Evolutionary conservation across 495 filamentous ascomycete species (phyloP).

Genomic region (Recurvomyces mirabilis): DNA sequence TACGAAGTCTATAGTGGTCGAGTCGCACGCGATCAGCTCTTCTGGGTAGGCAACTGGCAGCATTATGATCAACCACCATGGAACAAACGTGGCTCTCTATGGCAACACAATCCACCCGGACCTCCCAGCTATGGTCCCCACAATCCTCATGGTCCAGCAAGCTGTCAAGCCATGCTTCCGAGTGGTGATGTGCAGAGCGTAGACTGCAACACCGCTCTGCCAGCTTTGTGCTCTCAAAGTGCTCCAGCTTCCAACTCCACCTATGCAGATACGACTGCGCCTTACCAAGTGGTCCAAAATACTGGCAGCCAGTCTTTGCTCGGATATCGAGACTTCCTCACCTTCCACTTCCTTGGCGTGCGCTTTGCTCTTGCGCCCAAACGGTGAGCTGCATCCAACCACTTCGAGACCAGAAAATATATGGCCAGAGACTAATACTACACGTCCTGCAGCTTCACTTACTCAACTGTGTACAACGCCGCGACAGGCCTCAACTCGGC

Average conservation of each 20-base stretch:
- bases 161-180: background rate
- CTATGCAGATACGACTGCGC: background rate
- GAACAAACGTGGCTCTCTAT: background rate
- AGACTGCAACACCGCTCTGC: background rate
- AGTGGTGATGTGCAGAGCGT: background rate
- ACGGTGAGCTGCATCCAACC: background rate
- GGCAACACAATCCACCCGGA: too few species aligned
- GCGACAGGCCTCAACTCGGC: too few species aligned
- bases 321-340: conserved; percentile 4
- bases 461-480: too few species aligned
- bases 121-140: too few species aligned
- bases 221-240: background rate
- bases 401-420: background rate
- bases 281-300: background rate
- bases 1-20: conserved; percentile 1
- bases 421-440: too few species aligned
- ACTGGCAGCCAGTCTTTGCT: background rate
- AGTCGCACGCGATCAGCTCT: background rate
- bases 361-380: background rate
- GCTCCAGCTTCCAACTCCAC: background rate
- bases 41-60: background rate
- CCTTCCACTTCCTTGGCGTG: background rate
- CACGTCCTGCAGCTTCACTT: too few species aligned
- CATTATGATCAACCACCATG: too few species aligned
- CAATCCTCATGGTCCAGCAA: background rate